Percentiles rank a stretch among this genome's conserved stretches.
phyloP scores from a whole-genome alignment of 2,329 filamentous ascomycete genomes.

The Proliferodiscus dingleyae region DNA sequence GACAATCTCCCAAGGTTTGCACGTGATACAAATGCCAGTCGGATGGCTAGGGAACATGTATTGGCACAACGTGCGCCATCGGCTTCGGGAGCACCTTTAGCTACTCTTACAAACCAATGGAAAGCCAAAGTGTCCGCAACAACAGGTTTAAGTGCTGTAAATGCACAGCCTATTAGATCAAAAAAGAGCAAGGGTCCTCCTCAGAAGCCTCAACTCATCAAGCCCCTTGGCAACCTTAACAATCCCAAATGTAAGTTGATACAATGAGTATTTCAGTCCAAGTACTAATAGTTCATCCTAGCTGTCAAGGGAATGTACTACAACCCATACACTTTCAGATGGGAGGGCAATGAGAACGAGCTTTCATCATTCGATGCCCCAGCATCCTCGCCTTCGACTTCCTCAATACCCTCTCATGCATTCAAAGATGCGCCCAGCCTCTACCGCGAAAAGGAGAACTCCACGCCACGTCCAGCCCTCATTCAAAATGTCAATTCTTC shows the following conservation, averaged over 20 bases:
- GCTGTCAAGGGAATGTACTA: constrained; percentile 95
- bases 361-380: constrained; percentile 72
- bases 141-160: constrained; percentile 42
- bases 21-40: constrained; percentile 60
- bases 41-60: constrained; percentile 58
- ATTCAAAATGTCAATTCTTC: constrained; percentile 85
- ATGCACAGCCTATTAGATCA: constrained; percentile 43
- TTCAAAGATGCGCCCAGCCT: constrained; percentile 43
- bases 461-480: constrained; percentile 66
- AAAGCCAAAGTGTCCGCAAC: constrained; percentile 31
- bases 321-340: constrained; percentile 78
- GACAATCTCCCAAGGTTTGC: constrained; percentile 57
- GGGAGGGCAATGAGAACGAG: constrained; percentile 95
- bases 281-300: constrained; percentile 37
- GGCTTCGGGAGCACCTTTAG: constrained; percentile 42
- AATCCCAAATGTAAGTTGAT: constrained; percentile 70
- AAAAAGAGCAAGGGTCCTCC: constrained; percentile 53
- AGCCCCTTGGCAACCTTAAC: constrained; percentile 70
- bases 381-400: constrained; percentile 48
- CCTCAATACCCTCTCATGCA: constrained; percentile 39
- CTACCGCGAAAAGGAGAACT: constrained; percentile 51
- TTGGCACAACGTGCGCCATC: constrained; percentile 55
- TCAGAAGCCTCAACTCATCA: constrained; percentile 83
- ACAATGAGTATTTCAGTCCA: neutral
- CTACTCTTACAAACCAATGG: constrained; percentile 40